Conservation (phyloP, 2,329 filamentous ascomycete genomes). For the Colletotrichum lupini region DNA sequence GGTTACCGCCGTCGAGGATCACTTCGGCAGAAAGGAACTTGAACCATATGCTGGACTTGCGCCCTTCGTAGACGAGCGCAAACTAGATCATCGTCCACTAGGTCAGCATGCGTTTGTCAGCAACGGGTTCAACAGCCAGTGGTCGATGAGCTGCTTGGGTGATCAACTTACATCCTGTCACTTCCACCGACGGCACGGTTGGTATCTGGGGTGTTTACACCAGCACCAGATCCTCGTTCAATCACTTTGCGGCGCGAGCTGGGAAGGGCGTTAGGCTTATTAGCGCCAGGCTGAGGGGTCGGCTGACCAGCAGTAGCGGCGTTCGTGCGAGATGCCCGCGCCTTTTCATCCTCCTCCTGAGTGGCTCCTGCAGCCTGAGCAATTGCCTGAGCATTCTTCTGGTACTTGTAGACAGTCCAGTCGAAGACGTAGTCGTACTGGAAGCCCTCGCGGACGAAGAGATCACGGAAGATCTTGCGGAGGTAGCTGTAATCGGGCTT, state of each 20-base stretch:
- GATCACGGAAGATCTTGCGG: constrained; percentile 99
- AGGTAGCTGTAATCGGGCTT: constrained; percentile 99
- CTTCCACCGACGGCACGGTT: constrained; percentile 82
- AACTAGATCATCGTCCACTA: constrained; percentile 84
- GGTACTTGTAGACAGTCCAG: constrained; percentile 99
- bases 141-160: constrained; percentile 58
- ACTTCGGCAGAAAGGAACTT: constrained; percentile 56
- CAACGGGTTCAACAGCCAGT: constrained; percentile 78
- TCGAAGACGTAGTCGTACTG: constrained; percentile 99
- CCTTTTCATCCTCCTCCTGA: constrained; percentile 82
- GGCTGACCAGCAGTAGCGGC: constrained; percentile 73
- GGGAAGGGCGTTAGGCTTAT: constrained; percentile 79
- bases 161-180: constrained; percentile 95
- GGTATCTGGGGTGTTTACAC: constrained; percentile 76
- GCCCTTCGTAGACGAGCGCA: constrained; percentile 84
- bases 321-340: constrained; percentile 73
- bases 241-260: constrained; percentile 88
- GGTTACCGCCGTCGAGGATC: constrained; percentile 45
- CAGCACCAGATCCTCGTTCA: constrained; percentile 69
- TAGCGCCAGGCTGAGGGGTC: constrained; percentile 67
- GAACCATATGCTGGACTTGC: constrained; percentile 59
- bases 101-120: constrained; percentile 82
- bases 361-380: constrained; percentile 76
- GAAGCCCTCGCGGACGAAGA: constrained; percentile 98
- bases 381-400: constrained; percentile 94